These are phyloP conservation scores for Carpinus fangiana DNA, from an alignment of 306 rosid genomes.

Conservation along the genomic window DNA sequence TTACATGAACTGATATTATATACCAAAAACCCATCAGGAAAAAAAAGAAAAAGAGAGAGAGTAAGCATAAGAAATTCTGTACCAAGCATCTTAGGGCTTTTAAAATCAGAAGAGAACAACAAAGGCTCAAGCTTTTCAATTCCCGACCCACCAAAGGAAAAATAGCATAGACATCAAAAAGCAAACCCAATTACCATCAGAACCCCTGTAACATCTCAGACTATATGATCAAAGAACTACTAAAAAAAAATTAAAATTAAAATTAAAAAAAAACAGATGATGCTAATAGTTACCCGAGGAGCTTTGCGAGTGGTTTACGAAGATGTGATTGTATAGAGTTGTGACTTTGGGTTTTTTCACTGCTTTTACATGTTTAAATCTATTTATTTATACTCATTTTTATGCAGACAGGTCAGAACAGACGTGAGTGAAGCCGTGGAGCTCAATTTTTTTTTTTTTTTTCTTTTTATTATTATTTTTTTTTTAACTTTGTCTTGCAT, in stretches of 20 bases:
- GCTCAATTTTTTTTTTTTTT: not conserved
- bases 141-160: not conserved
- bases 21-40: not conserved
- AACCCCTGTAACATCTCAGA: not conserved
- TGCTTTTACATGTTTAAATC: not conserved
- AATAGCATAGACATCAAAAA: not conserved
- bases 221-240: not conserved
- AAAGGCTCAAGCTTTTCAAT: conserved; percentile 12
- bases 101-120: not conserved
- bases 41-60: not conserved
- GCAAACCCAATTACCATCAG: conserved; percentile 6
- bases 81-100: conserved; percentile 14
- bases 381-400: not conserved
- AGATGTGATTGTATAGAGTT: not conserved
- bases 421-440: not conserved
- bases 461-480: not conserved
- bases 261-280: not conserved
- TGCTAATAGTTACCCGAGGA: not conserved
- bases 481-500: too few relatives aligned
- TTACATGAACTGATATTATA: not conserved
- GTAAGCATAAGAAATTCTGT: not conserved
- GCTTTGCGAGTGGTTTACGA: not conserved
- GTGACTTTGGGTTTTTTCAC: not conserved
- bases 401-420: not conserved
- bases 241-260: not conserved